phyloP scores from a whole-genome alignment of 805 yeast species.

The Wickerhamiella galacta region DNA sequence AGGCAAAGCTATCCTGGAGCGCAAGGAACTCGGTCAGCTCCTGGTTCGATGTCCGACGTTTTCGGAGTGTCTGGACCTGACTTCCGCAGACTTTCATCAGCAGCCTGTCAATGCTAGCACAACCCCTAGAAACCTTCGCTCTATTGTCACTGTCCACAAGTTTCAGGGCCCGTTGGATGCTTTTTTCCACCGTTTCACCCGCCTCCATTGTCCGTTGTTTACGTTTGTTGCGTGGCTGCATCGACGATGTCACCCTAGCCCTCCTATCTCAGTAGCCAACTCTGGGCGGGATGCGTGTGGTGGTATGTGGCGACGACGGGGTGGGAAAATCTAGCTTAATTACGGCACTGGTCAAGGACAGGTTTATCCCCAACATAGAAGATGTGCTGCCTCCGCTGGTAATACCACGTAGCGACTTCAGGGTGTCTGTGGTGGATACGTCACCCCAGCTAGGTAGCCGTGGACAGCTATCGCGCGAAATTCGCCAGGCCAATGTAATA shows the following conservation, averaged over 20 bases:
- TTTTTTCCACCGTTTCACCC: too few species aligned
- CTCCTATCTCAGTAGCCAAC: too few species aligned
- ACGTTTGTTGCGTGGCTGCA: too few species aligned
- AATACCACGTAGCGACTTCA: conserved; percentile 54
- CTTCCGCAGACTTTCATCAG: too few species aligned
- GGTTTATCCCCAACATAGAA: conserved; percentile 60
- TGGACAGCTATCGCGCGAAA: conserved; percentile 44
- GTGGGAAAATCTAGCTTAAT: conserved; percentile 36
- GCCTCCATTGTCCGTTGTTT: too few species aligned
- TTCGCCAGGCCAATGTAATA: conserved; percentile 74
- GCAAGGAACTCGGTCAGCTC: conserved; percentile 22
- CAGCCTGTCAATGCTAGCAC: too few species aligned
- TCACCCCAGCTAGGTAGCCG: conserved; percentile 41
- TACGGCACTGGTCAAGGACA: conserved; percentile 66
- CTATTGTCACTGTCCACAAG: too few species aligned
- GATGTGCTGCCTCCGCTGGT: conserved; percentile 70
- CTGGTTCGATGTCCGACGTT: background rate
- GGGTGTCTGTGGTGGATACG: conserved; percentile 69
- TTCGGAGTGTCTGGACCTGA: background rate
- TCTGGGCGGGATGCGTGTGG: conserved; percentile 67
- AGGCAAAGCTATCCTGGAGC: conserved; percentile 37
- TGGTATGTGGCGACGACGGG: conserved; percentile 87
- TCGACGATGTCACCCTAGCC: too few species aligned
- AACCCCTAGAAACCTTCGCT: too few species aligned
- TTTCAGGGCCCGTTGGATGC: too few species aligned